Conservation (phyloP, 1,139 yeast species). For the Hemisphaericaspora xylofermentans region DNA sequence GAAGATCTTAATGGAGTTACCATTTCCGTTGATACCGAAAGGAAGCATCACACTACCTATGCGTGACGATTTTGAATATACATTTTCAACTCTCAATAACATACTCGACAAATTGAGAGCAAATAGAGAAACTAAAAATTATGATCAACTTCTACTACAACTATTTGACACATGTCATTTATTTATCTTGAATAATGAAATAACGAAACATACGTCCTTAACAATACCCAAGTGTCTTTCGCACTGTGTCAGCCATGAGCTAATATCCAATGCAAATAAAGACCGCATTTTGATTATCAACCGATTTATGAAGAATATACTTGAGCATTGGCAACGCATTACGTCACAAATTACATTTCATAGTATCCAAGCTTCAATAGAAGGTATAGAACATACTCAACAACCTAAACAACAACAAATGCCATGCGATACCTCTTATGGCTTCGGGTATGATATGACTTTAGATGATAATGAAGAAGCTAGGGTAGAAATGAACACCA, state of each 20-base stretch:
- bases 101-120: slow-evolving; percentile 7
- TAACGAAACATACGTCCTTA: slow-evolving; percentile 46
- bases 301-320: slow-evolving; percentile 48
- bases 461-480: slow-evolving; percentile 22
- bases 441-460: slow-evolving; percentile 32
- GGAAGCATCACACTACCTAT: slow-evolving; percentile 47
- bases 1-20: slow-evolving; percentile 45
- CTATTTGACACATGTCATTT: slow-evolving; percentile 40
- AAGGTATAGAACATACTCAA: slow-evolving; percentile 13
- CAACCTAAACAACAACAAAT: background rate
- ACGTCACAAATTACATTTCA: slow-evolving; percentile 14
- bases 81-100: slow-evolving; percentile 29
- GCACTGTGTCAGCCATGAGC: slow-evolving; percentile 53
- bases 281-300: slow-evolving; percentile 49
- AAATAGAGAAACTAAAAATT: slow-evolving; percentile 14
- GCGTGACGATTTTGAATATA: slow-evolving; percentile 42
- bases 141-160: slow-evolving; percentile 34
- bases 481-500: slow-evolving; percentile 18
- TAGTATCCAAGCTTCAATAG: slow-evolving; percentile 23
- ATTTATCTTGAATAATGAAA: slow-evolving; percentile 26
- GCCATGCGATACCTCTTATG: slow-evolving; percentile 27
- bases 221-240: slow-evolving; percentile 50
- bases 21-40: slow-evolving; percentile 46
- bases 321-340: slow-evolving; percentile 43
- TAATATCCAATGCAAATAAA: slow-evolving; percentile 39